Base-by-base conservation (phyloP, 768 basidiomycete genomes). In the Hygrocybe coccinea region DNA sequence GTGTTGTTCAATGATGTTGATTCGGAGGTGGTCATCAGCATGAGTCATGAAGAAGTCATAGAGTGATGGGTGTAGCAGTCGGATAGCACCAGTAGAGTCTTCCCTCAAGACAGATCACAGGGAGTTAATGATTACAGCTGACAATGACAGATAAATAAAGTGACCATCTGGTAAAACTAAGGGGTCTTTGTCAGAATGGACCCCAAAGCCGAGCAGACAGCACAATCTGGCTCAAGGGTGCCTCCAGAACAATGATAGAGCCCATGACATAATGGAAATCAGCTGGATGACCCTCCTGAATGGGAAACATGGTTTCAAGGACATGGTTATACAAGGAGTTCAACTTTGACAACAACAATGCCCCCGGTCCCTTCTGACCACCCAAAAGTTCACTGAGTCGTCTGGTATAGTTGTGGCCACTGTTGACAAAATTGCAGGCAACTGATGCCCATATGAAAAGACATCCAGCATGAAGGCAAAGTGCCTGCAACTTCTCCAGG, bases 41-140 rank as follows among this genome's bases (percentile, higher is more conserved):
- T 10, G 39, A 11, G 4, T 66, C 22, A 67, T 69, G 38, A 72
- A 57, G 37, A 73, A 72, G 48, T 73, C 71, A 5, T 58, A 59
- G 24, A 72, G 70, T 19, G 70, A 71, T 0, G 70, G 66, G 50
- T 72, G 71, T 56, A 67, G 63, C 2, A 70, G 60, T 14, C 55
- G 62, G 39, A 72, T 66, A 36, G 64, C 64, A 17, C 62, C 57
- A 17, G 46, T 22, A 17, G 46, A 14, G 14, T 5, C 46, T 29
- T 3, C 46, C 24, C 25, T 17, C 24, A 47, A 14, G 19, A 47
- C 19, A n/a, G 46, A 17, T 47, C 46, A 7, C 46, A 47, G 24
- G 21, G 11, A 14, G 21, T 21, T 8, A 14, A 47, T 14, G 25
- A 47, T 21, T 5, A 29, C 15, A 21, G 24, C 46, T 15, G 46